phyloP scores from a whole-genome alignment of 345 rosid species.

The Limnanthes douglasii region DNA sequence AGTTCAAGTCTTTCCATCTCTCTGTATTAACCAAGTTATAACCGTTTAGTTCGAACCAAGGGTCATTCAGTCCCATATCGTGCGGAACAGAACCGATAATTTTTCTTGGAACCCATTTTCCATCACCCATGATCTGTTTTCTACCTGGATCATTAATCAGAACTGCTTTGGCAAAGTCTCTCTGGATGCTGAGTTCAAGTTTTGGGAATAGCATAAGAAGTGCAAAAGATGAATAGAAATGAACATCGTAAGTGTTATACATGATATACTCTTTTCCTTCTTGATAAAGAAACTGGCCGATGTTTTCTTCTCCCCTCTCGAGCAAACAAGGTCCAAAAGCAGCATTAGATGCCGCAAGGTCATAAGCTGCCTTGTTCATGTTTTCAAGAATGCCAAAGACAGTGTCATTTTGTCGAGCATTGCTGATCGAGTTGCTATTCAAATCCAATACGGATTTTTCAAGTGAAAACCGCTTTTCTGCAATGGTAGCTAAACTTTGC shows the following conservation, averaged over 20 bases:
- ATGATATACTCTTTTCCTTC: conserved; percentile 84
- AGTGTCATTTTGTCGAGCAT: conserved; percentile 22
- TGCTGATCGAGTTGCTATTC: conserved; percentile 15
- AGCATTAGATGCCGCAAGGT: conserved; percentile 48
- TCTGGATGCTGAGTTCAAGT: conserved; percentile 75
- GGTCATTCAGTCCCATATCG: conserved; percentile 68
- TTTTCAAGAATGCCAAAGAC: conserved; percentile 55
- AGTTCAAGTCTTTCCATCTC: conserved; percentile 90
- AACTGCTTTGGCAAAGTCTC: conserved; percentile 90
- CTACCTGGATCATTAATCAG: conserved; percentile 80
- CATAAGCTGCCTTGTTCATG: conserved; percentile 49
- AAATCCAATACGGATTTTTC: conserved; percentile 33
- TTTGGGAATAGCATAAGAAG: conserved; percentile 81
- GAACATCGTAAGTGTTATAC: conserved; percentile 98
- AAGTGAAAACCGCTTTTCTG: conserved; percentile 60
- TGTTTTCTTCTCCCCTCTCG: conserved; percentile 81
- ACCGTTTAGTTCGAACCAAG: conserved; percentile 87
- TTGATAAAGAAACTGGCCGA: conserved; percentile 85
- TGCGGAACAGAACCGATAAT: conserved; percentile 96
- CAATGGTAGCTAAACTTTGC: conserved; percentile 48
- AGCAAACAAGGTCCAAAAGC: conserved; percentile 87
- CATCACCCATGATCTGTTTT: conserved; percentile 42
- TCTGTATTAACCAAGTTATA: conserved; percentile 56
- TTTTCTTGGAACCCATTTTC: conserved; percentile 53
- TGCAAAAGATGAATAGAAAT: conserved; percentile 85